A percentile compares a stretch with the other conserved stretches of the same genome.
These are phyloP conservation scores for Cyberlindnera xishuangbannaensis DNA, from an alignment of 805 yeast genomes.

Conservation along the genomic window DNA sequence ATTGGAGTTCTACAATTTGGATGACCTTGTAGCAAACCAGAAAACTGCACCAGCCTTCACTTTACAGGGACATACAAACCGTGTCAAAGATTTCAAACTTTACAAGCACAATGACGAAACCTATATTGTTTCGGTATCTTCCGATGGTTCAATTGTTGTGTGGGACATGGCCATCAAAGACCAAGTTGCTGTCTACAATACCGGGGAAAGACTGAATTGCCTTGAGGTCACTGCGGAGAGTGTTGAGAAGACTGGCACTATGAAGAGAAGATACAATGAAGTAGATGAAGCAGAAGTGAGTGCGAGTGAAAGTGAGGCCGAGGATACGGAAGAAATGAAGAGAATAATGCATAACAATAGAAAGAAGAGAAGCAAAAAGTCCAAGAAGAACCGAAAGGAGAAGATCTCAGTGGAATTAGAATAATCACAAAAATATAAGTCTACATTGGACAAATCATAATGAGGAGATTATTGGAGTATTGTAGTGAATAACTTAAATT, in stretches of 20 bases:
- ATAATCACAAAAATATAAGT: slow-evolving; percentile 19
- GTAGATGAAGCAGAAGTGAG: slow-evolving; percentile 33
- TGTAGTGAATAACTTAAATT: no score
- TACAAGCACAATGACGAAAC: slow-evolving; percentile 33
- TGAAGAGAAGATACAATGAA: slow-evolving; percentile 50
- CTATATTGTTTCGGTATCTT: slow-evolving; percentile 74
- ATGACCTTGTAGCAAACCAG: slow-evolving; percentile 28
- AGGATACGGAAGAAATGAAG: slow-evolving; percentile 60
- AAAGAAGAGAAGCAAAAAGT: slow-evolving; percentile 34
- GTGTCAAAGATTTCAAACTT: slow-evolving; percentile 75
- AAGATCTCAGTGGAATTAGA: slow-evolving; percentile 54
- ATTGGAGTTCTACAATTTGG: slow-evolving; percentile 49
- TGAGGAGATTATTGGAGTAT: no score
- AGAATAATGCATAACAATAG: slow-evolving; percentile 40
- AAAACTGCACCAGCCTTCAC: slow-evolving; percentile 43
- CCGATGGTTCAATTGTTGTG: slow-evolving; percentile 89
- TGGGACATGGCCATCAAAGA: slow-evolving; percentile 72
- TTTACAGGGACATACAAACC: slow-evolving; percentile 74
- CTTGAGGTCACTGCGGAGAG: slow-evolving; percentile 69
- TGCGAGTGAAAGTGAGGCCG: slow-evolving; percentile 67
- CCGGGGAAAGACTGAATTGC: slow-evolving; percentile 90
- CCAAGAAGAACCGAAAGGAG: slow-evolving; percentile 38
- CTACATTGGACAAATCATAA: no score
- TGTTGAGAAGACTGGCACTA: slow-evolving; percentile 65
- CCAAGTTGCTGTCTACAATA: slow-evolving; percentile 84